These are phyloP conservation scores for Luffa acutangula DNA, from an alignment of 306 rosid genomes.

Conservation along the genomic window DNA sequence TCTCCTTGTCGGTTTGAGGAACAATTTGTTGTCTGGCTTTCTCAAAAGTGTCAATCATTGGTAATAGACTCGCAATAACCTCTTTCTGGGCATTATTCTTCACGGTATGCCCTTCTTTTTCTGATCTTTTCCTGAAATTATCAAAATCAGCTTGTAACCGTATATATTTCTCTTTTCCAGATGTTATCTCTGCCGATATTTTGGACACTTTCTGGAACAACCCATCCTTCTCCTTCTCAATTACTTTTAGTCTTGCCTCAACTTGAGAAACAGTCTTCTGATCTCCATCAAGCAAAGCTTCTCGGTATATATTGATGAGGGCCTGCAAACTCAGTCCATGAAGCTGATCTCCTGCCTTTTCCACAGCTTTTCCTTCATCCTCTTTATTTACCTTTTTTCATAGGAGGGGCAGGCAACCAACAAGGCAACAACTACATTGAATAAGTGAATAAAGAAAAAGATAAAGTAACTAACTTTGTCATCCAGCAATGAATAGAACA, in stretches of 20 bases:
- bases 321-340: slow-evolving; percentile 25
- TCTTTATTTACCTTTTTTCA: slow-evolving; percentile 30
- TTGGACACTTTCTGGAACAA: slow-evolving; percentile 39
- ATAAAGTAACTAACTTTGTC: not conserved
- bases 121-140: slow-evolving; percentile 67
- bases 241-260: slow-evolving; percentile 32
- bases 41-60: slow-evolving; percentile 84
- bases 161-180: slow-evolving; percentile 53
- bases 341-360: slow-evolving; percentile 18
- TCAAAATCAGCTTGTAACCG: slow-evolving; percentile 93
- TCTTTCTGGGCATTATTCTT: slow-evolving; percentile 56
- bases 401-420: not conserved
- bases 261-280: slow-evolving; percentile 27
- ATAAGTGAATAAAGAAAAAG: not conserved
- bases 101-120: slow-evolving; percentile 45
- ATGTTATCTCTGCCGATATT: slow-evolving; percentile 40
- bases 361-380: slow-evolving; percentile 21
- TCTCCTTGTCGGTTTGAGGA: slow-evolving; percentile 66
- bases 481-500: not conserved
- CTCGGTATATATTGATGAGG: slow-evolving; percentile 54
- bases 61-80: slow-evolving; percentile 57
- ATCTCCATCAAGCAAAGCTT: slow-evolving; percentile 51
- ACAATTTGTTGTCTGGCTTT: slow-evolving; percentile 55
- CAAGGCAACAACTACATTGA: not conserved
- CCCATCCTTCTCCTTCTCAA: slow-evolving; percentile 34